Base-by-base conservation (phyloP, 2,329 filamentous ascomycete species). In the Hypoxylon sp. region DNA sequence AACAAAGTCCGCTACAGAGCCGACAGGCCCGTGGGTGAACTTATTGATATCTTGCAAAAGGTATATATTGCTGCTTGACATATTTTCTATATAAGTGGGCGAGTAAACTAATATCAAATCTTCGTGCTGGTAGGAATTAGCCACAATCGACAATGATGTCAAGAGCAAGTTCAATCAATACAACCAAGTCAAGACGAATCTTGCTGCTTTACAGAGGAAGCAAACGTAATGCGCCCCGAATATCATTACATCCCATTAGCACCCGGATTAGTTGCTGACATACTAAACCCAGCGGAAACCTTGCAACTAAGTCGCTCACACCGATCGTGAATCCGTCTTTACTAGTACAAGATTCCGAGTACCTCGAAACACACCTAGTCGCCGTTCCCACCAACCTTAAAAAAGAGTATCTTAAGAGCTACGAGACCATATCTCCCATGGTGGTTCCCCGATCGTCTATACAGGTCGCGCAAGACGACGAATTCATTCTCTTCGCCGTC, bases 1-100 rank as follows among this genome's bases (percentile, higher is more conserved):
- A 98, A 98, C 84, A 98, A 96, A 82, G 93, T 97, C 82, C 96
- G 97, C 79, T 99, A 98, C 81, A 91, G 96, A 75, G 91, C 93
- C 69, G 96, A 99, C 81, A 97, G 95, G 80, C 89, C 95, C 55
- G 88, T 99, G 68, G 87, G 89, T 62, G 95, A 98, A 78, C 86
- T 98, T 66, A 91, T 98, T 74, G 92, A 94, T 79, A 91, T 90
- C 44, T 83, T 99, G 65, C 93, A 97, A 78, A 98, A 97, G 89
- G 93, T 93, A 75, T 21, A 37, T 39, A 31, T 50, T 10, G 13
- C 15, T 50, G 42, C 11, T 48, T 17, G 3, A 32, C 27, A 24
- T 15, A 32, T 32, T 29, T 8, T 19, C 31, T 13, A 13, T 10
- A 31, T 24, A 8, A 53, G 31, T 17, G 5, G 29, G n/a, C 32